phyloP scores from a whole-genome alignment of 2,329 filamentous ascomycete genomes.

The Fusarium setosum region DNA sequence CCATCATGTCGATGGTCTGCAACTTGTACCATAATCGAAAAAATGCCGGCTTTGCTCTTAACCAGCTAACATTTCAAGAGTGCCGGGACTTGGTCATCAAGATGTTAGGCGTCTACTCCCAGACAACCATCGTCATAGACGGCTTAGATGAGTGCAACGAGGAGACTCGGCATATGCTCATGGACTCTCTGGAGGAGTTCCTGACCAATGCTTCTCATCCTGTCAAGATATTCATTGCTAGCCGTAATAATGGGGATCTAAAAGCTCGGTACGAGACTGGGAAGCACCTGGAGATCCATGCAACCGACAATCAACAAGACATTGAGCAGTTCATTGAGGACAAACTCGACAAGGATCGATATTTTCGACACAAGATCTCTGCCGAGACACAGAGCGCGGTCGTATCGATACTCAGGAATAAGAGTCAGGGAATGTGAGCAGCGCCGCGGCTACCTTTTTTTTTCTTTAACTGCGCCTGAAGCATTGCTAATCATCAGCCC shows the following conservation, averaged over 20 bases:
- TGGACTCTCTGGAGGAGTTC: conserved; percentile 6
- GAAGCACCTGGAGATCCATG: conserved; percentile 15
- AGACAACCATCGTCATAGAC: conserved; percentile 20
- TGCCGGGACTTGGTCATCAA: conserved; percentile 18
- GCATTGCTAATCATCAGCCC: neutral
- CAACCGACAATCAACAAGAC: conserved; percentile 20
- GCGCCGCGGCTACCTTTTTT: too few relatives aligned
- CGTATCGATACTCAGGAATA: conserved; percentile 8
- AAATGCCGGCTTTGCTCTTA: conserved; percentile 2
- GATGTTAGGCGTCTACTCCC: conserved; percentile 2
- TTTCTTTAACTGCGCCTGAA: neutral
- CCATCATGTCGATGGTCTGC: neutral
- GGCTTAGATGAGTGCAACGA: conserved; percentile 30
- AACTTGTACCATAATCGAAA: conserved; percentile 4
- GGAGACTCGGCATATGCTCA: conserved; percentile 6
- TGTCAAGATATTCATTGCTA: conserved; percentile 32
- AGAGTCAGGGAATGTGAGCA: conserved; percentile 26
- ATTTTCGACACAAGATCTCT: conserved; percentile 9
- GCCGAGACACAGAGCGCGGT: neutral
- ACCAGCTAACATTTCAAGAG: neutral
- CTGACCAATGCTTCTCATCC: conserved; percentile 7
- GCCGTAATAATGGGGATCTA: conserved; percentile 19
- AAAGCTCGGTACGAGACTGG: neutral
- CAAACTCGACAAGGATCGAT: conserved; percentile 2
- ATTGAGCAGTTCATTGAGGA: conserved; percentile 21